phyloP scores from a whole-genome alignment of 2,329 filamentous ascomycete species.

The Verticillium dahliae region DNA sequence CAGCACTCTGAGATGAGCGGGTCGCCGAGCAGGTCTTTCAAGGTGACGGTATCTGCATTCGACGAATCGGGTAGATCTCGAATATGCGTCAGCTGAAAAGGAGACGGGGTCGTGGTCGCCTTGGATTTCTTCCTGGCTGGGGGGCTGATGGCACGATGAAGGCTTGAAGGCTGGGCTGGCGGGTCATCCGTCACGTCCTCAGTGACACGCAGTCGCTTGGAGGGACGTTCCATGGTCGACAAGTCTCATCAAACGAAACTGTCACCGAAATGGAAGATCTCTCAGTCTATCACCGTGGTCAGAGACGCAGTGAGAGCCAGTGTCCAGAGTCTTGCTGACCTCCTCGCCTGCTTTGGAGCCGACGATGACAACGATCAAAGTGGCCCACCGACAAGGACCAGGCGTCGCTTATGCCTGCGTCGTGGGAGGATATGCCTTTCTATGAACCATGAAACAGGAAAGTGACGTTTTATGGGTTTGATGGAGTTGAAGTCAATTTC shows the following conservation, averaged over 20 bases:
- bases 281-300: not conserved
- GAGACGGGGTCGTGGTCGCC: slow-evolving; percentile 43
- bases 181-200: not conserved
- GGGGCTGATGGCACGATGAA: slow-evolving; percentile 38
- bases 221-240: slow-evolving; percentile 20
- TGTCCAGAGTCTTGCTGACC: not conserved
- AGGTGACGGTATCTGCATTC: slow-evolving; percentile 60
- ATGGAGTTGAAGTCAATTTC: too few species aligned
- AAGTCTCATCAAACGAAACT: not conserved
- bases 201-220: slow-evolving; percentile 21
- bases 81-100: slow-evolving; percentile 66
- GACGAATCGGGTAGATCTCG: slow-evolving; percentile 49
- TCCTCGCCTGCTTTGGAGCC: too few species aligned
- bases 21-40: slow-evolving; percentile 65
- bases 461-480: too few species aligned
- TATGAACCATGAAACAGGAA: too few species aligned
- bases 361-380: too few species aligned
- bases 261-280: not conserved
- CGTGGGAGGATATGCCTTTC: too few species aligned
- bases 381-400: too few species aligned
- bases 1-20: slow-evolving; percentile 66
- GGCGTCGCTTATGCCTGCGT: too few species aligned
- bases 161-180: slow-evolving; percentile 15
- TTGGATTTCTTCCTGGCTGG: slow-evolving; percentile 26
- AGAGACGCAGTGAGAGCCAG: not conserved